A percentile compares a stretch with the other conserved stretches of the same genome.
Evolutionary conservation across 2,329 filamentous ascomycete species (phyloP).

Genomic region (Colletotrichum musae): DNA sequence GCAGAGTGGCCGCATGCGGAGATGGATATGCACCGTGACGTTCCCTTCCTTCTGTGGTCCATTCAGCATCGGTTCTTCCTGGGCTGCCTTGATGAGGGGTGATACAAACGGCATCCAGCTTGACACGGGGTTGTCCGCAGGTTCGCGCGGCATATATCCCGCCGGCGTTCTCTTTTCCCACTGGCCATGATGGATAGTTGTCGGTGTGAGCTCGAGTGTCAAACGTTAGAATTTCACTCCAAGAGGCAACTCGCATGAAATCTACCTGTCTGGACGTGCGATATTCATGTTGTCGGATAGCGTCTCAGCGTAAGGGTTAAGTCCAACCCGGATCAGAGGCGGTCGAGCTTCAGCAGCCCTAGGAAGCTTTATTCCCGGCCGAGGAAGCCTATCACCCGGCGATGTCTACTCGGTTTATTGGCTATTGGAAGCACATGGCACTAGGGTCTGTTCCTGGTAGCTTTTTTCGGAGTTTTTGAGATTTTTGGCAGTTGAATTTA

Average conservation of each 20-base stretch:
- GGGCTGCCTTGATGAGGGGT: no score
- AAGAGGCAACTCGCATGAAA: not conserved
- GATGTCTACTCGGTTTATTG: no score
- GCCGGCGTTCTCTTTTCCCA: no score
- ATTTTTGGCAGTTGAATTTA: not conserved
- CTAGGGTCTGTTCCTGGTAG: not conserved
- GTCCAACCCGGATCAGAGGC: constrained; percentile 6
- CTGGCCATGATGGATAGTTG: not conserved
- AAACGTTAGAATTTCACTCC: not conserved
- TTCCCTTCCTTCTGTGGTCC: no score
- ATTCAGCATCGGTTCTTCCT: no score
- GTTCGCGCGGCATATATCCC: no score
- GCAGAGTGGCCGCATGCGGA: no score
- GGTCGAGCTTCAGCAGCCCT: not conserved
- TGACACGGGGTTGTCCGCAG: no score
- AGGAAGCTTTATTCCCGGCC: not conserved
- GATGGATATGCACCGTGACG: no score
- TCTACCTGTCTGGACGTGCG: not conserved
- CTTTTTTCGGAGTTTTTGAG: not conserved
- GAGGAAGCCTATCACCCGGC: no score
- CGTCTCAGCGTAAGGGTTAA: constrained; percentile 5
- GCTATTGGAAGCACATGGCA: no score
- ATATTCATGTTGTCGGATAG: not conserved
- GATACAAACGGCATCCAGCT: no score
- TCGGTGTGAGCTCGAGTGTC: not conserved